These are phyloP conservation scores for Paecilomyces fulvus DNA, from an alignment of 2,329 filamentous ascomycete genomes.

Conservation along the genomic window DNA sequence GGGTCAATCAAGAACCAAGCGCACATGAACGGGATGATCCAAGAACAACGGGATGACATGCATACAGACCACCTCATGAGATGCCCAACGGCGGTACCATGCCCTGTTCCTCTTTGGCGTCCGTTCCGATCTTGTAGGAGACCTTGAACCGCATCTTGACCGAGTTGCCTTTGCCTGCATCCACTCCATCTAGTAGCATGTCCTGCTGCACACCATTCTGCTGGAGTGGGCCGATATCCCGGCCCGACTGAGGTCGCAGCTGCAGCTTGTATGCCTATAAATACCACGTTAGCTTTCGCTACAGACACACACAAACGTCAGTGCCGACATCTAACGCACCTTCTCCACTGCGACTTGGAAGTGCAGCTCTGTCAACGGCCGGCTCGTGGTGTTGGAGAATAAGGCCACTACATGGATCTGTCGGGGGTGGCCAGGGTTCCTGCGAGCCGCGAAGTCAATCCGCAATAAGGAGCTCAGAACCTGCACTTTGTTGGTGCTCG, in stretches of 20 bases:
- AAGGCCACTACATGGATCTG: constrained; percentile 62
- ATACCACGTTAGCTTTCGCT: constrained; percentile 4
- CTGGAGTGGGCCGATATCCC: constrained; percentile 61
- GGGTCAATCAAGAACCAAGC: constrained; percentile 1
- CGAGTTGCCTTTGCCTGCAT: constrained; percentile 62
- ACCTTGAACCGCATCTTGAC: constrained; percentile 88
- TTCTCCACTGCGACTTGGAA: constrained; percentile 93
- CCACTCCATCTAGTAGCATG: constrained; percentile 68
- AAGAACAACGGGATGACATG: background rate
- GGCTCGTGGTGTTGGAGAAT: constrained; percentile 73
- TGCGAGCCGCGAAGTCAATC: constrained; percentile 65
- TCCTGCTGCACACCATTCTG: constrained; percentile 73
- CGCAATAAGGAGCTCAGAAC: constrained; percentile 64
- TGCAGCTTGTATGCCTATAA: constrained; percentile 67
- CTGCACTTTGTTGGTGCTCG: constrained; percentile 54
- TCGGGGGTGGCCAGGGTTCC: constrained; percentile 42
- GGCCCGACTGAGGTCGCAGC: constrained; percentile 76
- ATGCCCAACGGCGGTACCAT: constrained; percentile 74
- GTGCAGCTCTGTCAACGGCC: constrained; percentile 68
- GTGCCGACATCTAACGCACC: constrained; percentile 42
- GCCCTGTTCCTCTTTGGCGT: constrained; percentile 67
- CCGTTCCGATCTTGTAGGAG: constrained; percentile 61
- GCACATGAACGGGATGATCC: background rate
- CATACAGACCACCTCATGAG: constrained; percentile 37
- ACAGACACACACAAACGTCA: background rate